Evolutionary conservation across 305 asterid species (phyloP), one percentile per base, ranked within the genome.

Genomic region (Fraxinus albicans): DNA sequence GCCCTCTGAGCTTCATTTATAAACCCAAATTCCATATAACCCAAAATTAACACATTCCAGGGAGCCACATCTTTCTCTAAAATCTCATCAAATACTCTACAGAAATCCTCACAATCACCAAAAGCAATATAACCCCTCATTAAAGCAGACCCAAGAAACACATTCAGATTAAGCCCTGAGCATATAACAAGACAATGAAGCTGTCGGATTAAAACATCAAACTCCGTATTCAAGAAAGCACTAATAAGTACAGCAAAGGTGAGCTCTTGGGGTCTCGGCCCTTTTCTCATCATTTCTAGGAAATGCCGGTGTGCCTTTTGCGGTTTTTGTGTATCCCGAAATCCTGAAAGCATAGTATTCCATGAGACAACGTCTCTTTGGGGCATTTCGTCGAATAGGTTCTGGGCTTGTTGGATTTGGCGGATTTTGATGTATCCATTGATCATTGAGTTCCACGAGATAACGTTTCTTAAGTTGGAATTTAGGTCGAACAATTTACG

Each of bases 331-430:
- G 85, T 70, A 27, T 89, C 89, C 65, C 98, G 96, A 67, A 89
- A 95, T 0, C 96, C 94, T 0, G 98, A 93, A 42, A 94, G 91
- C 88, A 95, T 86, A 78, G 93, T 91, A 87, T 94, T 95, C 98
- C 98, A 95, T 33, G 98, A 91, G 80, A 94, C 85, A 50, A 88
- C 88, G 74, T 95, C 96, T 86, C 89, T 81, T 1, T 35, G 86
- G 73, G 99, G 98, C 98, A 94, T 94, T 87, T 89, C 77, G 25
- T 91, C 92, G 88, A 95, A 93, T 87, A 95, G 83, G 19, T 87
- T 82, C 63, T 88, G 89, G 40, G 98, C 99, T 34, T 89, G 90
- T 19, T 76, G 36, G 40, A 86, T 76, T 38, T 77, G 86, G 77
- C 53, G 84, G 79, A 87, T 13, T 86, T 89, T 89, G 50, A 88